Evolutionary conservation across 441 rosid species (phyloP), one percentile per base, ranked within the genome.

Genomic region (Mallotus repandus): DNA sequence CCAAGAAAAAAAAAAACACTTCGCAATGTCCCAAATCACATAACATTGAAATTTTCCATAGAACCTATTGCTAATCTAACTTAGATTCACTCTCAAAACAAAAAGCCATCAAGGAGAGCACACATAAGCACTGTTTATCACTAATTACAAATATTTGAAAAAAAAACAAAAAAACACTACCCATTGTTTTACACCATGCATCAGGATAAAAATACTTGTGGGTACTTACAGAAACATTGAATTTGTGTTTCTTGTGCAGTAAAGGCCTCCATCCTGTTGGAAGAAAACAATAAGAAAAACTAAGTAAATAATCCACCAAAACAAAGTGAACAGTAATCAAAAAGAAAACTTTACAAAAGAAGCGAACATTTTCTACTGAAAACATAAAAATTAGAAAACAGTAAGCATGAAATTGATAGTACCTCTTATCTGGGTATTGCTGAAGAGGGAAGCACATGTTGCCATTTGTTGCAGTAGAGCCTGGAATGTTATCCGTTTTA

Each of bases 191-290:
- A 54, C 0, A 57, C 8, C 45, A 64, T 9, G 12, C 9, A 45
- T 55, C 11, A 65, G 25, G 19, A 18, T 25, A 12, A 35, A 66
- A 66, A 49, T 35, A 16, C 2, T 35, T 29, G 2, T 10, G 32
- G 49, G 14, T 10, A 67, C 77, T 66, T 61, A 74, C 77, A 67
- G 67, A 49, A 67, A 58, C 22, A 43, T 59, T 32, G 43, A 59
- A 67, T 66, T 10, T 66, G 60, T 21, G 52, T 67, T 74, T 74
- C 71, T 49, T 67, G 4, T 46, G 53, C 22, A 38, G 16, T 29
- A 13, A 67, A 58, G 67, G 61, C 66, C 45, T 53, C 77, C 66
- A 48, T 9, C 66, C 70, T 57, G n/a, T 15, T 9, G n/a, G 15
- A 63, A 18, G 16, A 25, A 57, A 19, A 59, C 14, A 52, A 67